Conservation (phyloP, 1,284 basidiomycete species). For the Takashimella tepidaria region DNA sequence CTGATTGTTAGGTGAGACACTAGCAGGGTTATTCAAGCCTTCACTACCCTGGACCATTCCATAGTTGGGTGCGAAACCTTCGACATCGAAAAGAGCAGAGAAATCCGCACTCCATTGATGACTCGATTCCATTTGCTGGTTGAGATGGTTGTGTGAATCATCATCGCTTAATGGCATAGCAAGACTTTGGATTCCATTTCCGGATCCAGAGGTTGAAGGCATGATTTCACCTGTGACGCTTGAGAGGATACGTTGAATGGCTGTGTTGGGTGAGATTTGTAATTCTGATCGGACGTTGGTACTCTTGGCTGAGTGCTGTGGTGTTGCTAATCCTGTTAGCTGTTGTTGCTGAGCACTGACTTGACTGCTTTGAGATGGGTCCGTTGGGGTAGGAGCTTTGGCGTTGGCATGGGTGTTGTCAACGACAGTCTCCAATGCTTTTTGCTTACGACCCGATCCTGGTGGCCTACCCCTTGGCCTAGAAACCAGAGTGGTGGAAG, state of each 20-base stretch:
- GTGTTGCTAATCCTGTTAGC: background rate
- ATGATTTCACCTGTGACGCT: background rate
- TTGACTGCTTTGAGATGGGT: background rate
- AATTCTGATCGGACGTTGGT: constrained; percentile 18
- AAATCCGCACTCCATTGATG: constrained; percentile 31
- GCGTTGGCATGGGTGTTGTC: too few relatives aligned
- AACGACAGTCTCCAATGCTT: too few relatives aligned
- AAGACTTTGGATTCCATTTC: constrained; percentile 24
- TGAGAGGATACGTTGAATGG: constrained; percentile 14
- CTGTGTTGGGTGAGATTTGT: constrained; percentile 13
- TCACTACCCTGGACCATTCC: background rate
- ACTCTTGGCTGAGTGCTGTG: background rate
- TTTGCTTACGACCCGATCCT: background rate
- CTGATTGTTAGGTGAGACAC: background rate
- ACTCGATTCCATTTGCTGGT: background rate
- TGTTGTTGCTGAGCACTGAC: background rate
- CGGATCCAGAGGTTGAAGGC: too few relatives aligned
- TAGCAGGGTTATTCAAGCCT: background rate
- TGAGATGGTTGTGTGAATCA: background rate
- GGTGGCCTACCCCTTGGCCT: background rate
- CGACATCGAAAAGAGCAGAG: constrained; percentile 39
- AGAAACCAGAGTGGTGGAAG: background rate
- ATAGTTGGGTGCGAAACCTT: constrained; percentile 28
- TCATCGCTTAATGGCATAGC: constrained; percentile 44
- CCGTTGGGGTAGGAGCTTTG: background rate